Base-by-base conservation (phyloP, 2,329 filamentous ascomycete genomes). In the Diaporthe vexans region DNA sequence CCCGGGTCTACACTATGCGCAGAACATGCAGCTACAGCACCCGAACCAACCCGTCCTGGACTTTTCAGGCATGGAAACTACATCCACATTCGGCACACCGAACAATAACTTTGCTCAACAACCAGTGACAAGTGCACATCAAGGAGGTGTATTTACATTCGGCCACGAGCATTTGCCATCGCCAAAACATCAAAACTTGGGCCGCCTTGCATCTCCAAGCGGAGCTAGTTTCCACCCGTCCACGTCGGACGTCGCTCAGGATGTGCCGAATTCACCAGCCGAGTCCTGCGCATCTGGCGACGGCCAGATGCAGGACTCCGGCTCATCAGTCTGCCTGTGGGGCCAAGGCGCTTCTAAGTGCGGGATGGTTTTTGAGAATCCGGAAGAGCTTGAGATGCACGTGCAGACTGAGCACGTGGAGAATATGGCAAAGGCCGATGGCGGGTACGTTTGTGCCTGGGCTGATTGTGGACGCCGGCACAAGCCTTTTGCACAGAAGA, bases 401-500 rank as follows among this genome's bases (percentile, higher is more conserved):
- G 51, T 73, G 19, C 65, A 70, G 9, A 63, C 75, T 46, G 40
- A 76, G 21, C 76, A 78, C 52, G 72, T 78, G 19, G 70, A 72
- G 8, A 67, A 63, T n/a, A 63, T 43, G 24, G 46, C 57, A 17
- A 56, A 75, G 61, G 29, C 59, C 46, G 65, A 48, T 17, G 61
- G 46, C 21, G 58, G 67, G 37, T 29, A 76, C 76, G 37, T 71
- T 2, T 75, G 74, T 46, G 43, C 37, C 6, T 75, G 74, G 74
- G 33, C 48, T 26, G 74, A 43, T n/a, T 93, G 91, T 80, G 83
- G 83, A 46, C 76, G 76, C 82, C 48, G 84, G 81, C 61, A 84
- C 48, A 83, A 86, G 48, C 84, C 84, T 21, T 92, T 92, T 76
- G 85, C 85, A 2, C 90, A 91, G 78, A 86, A 89, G 78, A 91